These are phyloP conservation scores for Aspergillus sp. DNA, from an alignment of 2,329 filamentous ascomycete genomes.

Conservation along the genomic window DNA sequence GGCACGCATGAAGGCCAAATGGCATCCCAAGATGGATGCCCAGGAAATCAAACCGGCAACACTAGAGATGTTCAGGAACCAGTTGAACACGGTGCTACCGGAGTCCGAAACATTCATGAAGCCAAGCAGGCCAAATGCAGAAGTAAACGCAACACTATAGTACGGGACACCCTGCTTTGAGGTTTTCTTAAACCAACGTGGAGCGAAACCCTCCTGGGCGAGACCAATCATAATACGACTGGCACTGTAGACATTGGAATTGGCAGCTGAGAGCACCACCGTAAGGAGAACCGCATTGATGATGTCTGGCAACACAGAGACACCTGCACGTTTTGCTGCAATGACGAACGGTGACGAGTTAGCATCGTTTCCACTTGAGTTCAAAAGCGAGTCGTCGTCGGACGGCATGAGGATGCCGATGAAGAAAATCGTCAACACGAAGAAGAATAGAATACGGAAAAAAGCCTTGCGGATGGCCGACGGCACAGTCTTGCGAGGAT, in stretches of 20 bases:
- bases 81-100: conserved; percentile 59
- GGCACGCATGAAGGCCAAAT: conserved; percentile 65
- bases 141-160: conserved; percentile 45
- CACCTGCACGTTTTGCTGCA: conserved; percentile 37
- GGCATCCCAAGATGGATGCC: conserved; percentile 50
- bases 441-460: conserved; percentile 68
- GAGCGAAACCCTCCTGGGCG: conserved; percentile 48
- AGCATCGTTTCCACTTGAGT: conserved; percentile 37
- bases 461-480: conserved; percentile 72
- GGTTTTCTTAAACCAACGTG: conserved; percentile 42
- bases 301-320: conserved; percentile 40
- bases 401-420: conserved; percentile 69
- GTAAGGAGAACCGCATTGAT: conserved; percentile 46
- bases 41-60: conserved; percentile 39
- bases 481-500: conserved; percentile 71
- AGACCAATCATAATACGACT: conserved; percentile 70
- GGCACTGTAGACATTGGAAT: conserved; percentile 46
- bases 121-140: conserved; percentile 61
- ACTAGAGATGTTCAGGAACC: conserved; percentile 35
- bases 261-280: conserved; percentile 45
- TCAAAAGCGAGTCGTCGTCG: conserved; percentile 54
- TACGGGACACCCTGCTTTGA: conserved; percentile 47
- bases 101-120: conserved; percentile 68
- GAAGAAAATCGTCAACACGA: conserved; percentile 54
- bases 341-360: conserved; percentile 46